Base-by-base conservation (phyloP, 495 filamentous ascomycete genomes). In the Penicillium goetzii region DNA sequence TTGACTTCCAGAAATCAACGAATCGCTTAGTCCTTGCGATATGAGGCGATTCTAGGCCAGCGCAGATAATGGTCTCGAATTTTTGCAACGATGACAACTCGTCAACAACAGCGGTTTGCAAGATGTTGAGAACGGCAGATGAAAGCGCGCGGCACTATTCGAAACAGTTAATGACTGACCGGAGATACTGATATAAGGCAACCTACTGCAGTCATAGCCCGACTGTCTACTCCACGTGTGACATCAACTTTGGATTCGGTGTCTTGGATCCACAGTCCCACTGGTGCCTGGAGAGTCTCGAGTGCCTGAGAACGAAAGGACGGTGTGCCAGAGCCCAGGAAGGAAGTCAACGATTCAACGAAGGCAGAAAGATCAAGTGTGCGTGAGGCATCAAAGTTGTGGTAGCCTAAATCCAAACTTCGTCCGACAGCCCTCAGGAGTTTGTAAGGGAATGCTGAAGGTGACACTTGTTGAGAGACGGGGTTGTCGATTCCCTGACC, bases 1-100 rank as follows among this genome's bases (percentile, higher is more conserved):
- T 86, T 2, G 75, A 62, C 56, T 85, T 85, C 88, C 88, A 92
- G 59, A 86, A 77, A 7, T 78, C 76, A 26, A 89, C 71, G 32
- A 86, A 83, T 5, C 69, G 63, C 58, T 85, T 86, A 15, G 81
- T 79, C 30, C 86, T 78, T 4, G 69, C 71, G 23, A 78, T 80
- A 56, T 89, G 84, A 11, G 76, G 77, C 41, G 83, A 86, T 47
- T 81, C 68, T 11, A 92, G 76, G 9, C 86, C 84, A 38, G 86
- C 78, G 36, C 81, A 76, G 1, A 91, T 72, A 25, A 91, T 72
- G 0, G 67, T 63, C 58, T 86, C 81, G 30, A 90, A 76, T 19
- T 67, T 73, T 47, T 74, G 64, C 4, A 90, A 68, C 5, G 78
- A 69, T 2, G 71, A 63, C 6, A 72, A 70, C 61, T 87, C 77